Evolutionary conservation across 2,329 filamentous ascomycete genomes (phyloP).

Genomic region (Davidsoniella eucalypti): DNA sequence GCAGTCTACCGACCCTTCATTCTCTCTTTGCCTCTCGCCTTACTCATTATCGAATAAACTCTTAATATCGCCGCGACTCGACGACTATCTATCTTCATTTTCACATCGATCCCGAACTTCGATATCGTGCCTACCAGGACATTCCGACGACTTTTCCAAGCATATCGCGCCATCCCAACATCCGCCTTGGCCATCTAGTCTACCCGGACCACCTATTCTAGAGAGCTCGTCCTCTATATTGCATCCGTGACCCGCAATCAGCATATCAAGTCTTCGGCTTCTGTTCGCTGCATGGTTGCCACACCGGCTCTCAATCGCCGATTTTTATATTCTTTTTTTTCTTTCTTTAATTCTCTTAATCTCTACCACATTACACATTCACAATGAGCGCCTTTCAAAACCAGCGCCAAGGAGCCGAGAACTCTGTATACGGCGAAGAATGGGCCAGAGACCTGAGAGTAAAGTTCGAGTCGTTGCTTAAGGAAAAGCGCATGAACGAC

Average conservation of each 20-base stretch:
- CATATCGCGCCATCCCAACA: too few relatives aligned
- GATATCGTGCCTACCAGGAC: too few relatives aligned
- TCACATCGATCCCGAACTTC: not conserved
- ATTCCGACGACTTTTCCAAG: too few relatives aligned
- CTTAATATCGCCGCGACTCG: too few relatives aligned
- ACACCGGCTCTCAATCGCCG: not conserved
- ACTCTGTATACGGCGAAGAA: slow-evolving; percentile 44
- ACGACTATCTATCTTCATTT: not conserved
- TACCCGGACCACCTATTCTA: too few relatives aligned
- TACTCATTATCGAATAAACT: not conserved
- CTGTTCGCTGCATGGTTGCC: too few relatives aligned
- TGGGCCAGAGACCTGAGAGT: slow-evolving; percentile 66
- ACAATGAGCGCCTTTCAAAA: slow-evolving; percentile 8
- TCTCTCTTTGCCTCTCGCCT: not conserved
- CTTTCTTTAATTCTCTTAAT: slow-evolving; percentile 14
- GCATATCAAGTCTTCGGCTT: too few relatives aligned
- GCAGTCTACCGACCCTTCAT: too few relatives aligned
- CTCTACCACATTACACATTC: not conserved
- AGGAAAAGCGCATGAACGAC: slow-evolving; percentile 74
- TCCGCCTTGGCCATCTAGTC: too few relatives aligned
- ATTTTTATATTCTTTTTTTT: not conserved
- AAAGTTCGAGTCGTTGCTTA: slow-evolving; percentile 74
- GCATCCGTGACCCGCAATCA: too few relatives aligned
- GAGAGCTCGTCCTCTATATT: too few relatives aligned
- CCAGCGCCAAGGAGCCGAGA: slow-evolving; percentile 11